Conservation (phyloP, 805 yeast genomes). For the Saccharomycopsis olivae region DNA sequence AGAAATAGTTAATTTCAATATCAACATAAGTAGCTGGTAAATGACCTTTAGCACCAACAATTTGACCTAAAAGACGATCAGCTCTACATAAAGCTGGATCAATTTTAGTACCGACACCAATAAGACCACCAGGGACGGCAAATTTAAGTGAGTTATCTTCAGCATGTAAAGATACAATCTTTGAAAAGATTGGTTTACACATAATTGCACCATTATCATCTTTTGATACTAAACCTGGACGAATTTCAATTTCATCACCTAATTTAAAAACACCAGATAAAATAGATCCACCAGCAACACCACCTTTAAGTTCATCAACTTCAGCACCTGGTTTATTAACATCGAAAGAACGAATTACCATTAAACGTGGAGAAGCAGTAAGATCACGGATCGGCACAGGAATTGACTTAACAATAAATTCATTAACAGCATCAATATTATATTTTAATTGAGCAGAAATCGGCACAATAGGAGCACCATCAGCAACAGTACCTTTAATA, state of each 20-base stretch:
- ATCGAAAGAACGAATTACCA: constrained; percentile 96
- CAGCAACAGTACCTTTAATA: constrained; percentile 97
- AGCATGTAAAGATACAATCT: constrained; percentile 89
- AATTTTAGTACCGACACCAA: constrained; percentile 98
- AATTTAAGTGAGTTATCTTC: constrained; percentile 96
- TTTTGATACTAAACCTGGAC: constrained; percentile 98
- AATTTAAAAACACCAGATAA: constrained; percentile 92
- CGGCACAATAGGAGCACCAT: constrained; percentile 98
- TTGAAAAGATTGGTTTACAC: constrained; percentile 92
- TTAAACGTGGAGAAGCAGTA: constrained; percentile 84
- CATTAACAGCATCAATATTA: constrained; percentile 97
- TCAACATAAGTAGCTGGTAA: constrained; percentile 95
- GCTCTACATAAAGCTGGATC: constrained; percentile 99
- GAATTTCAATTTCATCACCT: constrained; percentile 96
- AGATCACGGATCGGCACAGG: constrained; percentile 97
- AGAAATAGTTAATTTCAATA: constrained; percentile 93
- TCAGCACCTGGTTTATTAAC: constrained; percentile 99
- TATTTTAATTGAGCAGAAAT: constrained; percentile 97
- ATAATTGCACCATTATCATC: constrained; percentile 75
- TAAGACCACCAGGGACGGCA: constrained; percentile 99
- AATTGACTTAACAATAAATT: constrained; percentile 86
- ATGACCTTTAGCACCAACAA: constrained; percentile 94
- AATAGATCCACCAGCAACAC: constrained; percentile 99
- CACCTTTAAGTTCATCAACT: constrained; percentile 94
- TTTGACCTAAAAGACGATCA: constrained; percentile 98